phyloP scores from a whole-genome alignment of 2,329 filamentous ascomycete species.

The Fusarium brachygibbosum region DNA sequence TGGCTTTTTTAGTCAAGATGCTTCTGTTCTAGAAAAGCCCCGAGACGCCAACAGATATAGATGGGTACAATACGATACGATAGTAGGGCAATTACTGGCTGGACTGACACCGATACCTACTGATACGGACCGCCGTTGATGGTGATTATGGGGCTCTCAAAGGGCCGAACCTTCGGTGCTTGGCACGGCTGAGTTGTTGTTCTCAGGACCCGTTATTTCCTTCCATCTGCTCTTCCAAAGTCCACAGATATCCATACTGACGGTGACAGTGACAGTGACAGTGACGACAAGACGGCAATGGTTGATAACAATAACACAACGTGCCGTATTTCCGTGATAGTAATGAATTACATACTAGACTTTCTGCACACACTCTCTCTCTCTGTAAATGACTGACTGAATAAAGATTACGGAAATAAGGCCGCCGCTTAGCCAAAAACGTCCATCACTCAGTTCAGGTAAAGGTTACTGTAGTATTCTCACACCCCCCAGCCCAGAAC shows the following conservation, averaged over 20 bases:
- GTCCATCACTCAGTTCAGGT: too few species aligned
- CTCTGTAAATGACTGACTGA: neutral
- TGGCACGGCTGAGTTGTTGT: constrained; percentile 43
- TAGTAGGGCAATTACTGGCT: neutral
- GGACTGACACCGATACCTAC: neutral
- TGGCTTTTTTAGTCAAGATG: neutral
- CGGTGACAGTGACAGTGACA: constrained; percentile 9
- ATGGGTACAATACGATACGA: neutral
- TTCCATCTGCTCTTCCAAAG: constrained; percentile 13
- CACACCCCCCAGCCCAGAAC: constrained; percentile 38
- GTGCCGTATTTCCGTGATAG: constrained; percentile 2
- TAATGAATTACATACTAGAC: neutral
- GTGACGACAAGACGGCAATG: constrained; percentile 2
- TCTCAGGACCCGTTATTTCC: constrained; percentile 38
- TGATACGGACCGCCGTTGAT: neutral
- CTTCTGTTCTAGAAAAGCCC: constrained; percentile 6
- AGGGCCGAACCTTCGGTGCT: constrained; percentile 40
- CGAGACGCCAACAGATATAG: neutral
- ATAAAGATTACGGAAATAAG: constrained; percentile 22
- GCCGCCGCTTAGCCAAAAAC: constrained; percentile 24
- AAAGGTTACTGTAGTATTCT: neutral
- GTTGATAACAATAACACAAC: neutral
- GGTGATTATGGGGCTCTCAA: constrained; percentile 16
- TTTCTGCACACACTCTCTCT: neutral
- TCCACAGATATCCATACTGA: constrained; percentile 15